Conservation (phyloP, 2,329 filamentous ascomycete species). For the Calcarisporium arbuscula region DNA sequence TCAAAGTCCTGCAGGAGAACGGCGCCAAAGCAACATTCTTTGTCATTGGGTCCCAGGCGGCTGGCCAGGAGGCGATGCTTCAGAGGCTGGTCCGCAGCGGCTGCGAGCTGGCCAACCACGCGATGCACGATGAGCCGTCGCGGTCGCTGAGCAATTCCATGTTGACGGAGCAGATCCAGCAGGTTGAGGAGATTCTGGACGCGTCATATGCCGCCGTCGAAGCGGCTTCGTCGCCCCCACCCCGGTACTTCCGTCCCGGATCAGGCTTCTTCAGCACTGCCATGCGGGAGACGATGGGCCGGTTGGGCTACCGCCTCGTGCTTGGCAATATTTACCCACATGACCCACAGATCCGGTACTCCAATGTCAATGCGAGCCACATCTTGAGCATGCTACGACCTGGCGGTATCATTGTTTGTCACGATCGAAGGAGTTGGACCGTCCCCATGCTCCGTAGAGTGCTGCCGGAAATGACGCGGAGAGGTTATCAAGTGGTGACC, state of each 20-base stretch:
- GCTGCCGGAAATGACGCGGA: constrained; percentile 61
- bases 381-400: constrained; percentile 72
- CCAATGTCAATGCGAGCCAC: constrained; percentile 67
- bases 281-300: constrained; percentile 57
- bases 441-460: constrained; percentile 69
- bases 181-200: constrained; percentile 57
- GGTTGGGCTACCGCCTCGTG: constrained; percentile 65
- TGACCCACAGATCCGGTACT: constrained; percentile 74
- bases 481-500: constrained; percentile 67
- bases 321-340: constrained; percentile 84
- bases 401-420: constrained; percentile 77
- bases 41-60: constrained; percentile 73
- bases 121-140: constrained; percentile 79
- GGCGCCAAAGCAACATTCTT: constrained; percentile 79
- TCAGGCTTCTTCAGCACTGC: constrained; percentile 72
- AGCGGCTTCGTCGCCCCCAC: constrained; percentile 38
- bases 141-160: constrained; percentile 50
- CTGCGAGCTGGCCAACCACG: constrained; percentile 79
- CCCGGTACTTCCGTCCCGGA: constrained; percentile 73
- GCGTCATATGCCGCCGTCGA: constrained; percentile 46
- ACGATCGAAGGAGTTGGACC: constrained; percentile 81
- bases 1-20: constrained; percentile 58
- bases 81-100: constrained; percentile 51
- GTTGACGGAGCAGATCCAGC: constrained; percentile 56
- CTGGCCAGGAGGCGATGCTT: constrained; percentile 47